Evolutionary conservation across 441 rosid genomes (phyloP), one percentile per base, ranked within the genome.

Genomic region (Brassica balearica): DNA sequence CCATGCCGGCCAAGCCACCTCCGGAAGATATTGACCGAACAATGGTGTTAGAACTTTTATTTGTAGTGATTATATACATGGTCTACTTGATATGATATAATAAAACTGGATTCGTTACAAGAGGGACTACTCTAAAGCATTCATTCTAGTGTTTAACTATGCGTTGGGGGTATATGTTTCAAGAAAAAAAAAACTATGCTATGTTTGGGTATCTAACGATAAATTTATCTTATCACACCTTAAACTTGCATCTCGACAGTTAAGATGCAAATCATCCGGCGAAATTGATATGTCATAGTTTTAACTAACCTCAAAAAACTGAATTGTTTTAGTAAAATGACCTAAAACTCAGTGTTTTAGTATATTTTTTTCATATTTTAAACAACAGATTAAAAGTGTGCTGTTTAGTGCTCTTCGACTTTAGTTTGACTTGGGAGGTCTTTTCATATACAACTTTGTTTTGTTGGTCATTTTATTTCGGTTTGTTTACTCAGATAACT

Each of bases 1-100:
- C 95, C 89, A 73, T 92, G 95, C 80, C 61, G 59, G 34, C 91
- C 95, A 2, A 69, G 74, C 61, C 89, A 86, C 71, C 80, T 90
- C 10, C 90, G 85, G 83, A 83, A 17, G 73, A 85, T 92, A 9
- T 77, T 92, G 48, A 79, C 87, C n/a, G 83, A 86, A 61, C 76
- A 68, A 46, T 80, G 81, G 19, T 1, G 64, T 64, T 75, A 69
- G 68, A 43, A 34, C 9, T 60, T 59, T 17, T 51, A 55, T 63
- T 1, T 19, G 74, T 68, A 46, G 27, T 14, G 15, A 15, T 72
- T 11, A 66, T 67, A 29, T 29, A 15, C 2, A 36, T 77, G 12
- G 14, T 60, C 11, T 14, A 14, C 4, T 36, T 22, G 25, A 61
- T 68, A 36, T 68, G 11, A 38, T 9, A 15, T 15, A 56, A 78